Conservation (phyloP, 257 asterid genomes). For the Fraxinus anomala region DNA sequence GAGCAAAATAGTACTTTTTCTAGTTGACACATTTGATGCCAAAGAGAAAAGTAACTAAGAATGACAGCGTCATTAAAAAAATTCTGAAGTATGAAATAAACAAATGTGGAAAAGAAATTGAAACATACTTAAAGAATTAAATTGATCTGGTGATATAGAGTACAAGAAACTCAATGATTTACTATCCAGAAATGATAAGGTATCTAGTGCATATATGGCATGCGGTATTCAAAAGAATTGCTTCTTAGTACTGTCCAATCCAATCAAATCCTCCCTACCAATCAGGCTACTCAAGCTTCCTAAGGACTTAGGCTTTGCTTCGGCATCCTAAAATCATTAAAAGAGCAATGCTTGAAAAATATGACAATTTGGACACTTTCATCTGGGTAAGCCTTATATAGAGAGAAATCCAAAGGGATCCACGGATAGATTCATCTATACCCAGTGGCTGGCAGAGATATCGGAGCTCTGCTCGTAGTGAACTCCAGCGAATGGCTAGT, state of each 20-base stretch:
- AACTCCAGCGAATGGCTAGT: too few species aligned
- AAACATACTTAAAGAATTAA: neutral
- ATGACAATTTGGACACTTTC: neutral
- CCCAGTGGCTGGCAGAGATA: too few species aligned
- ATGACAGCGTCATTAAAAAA: neutral
- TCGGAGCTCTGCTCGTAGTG: too few species aligned
- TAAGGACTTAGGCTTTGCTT: neutral
- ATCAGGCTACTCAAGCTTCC: neutral
- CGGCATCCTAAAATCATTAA: neutral
- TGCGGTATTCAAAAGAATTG: too few species aligned
- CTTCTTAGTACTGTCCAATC: neutral
- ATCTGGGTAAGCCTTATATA: neutral
- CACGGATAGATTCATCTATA: too few species aligned
- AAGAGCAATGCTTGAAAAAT: neutral
- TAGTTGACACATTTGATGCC: neutral
- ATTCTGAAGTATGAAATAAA: neutral
- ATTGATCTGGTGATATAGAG: neutral
- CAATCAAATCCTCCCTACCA: neutral
- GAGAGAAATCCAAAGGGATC: neutral
- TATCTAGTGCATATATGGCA: neutral
- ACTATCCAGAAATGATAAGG: neutral
- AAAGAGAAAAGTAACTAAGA: neutral
- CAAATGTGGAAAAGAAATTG: neutral
- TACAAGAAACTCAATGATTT: neutral
- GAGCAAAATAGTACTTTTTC: neutral